These are phyloP conservation scores for Chytriomyces sp. DNA, from an alignment of 192 early-diverging fungal genomes.

Conservation along the genomic window DNA sequence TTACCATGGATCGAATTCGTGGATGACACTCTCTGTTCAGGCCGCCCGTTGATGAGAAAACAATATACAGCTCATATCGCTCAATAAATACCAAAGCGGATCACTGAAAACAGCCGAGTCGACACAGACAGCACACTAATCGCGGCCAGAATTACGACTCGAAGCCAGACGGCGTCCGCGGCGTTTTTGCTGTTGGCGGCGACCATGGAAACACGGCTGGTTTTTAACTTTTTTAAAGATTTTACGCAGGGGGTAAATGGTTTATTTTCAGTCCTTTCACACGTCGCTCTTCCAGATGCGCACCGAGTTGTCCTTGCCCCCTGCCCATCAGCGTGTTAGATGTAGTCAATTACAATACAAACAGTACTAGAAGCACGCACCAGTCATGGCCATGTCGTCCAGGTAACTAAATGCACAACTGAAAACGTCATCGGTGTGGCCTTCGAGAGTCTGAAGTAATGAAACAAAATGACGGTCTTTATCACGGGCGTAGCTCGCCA, in stretches of 20 bases:
- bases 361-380: constrained; percentile 20
- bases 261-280: neutral
- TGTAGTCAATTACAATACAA: neutral
- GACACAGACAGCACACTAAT: constrained; percentile 87
- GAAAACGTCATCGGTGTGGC: constrained; percentile 59
- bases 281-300: constrained; percentile 27
- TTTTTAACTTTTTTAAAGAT: neutral
- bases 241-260: neutral
- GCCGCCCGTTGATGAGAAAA: neutral
- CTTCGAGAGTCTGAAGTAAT: constrained; percentile 35
- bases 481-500: neutral
- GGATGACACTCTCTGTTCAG: constrained; percentile 88
- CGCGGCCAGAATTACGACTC: constrained; percentile 85
- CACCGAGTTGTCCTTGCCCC: constrained; percentile 42
- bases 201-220: neutral
- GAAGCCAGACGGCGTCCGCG: constrained; percentile 59
- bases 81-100: constrained; percentile 73
- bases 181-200: constrained; percentile 9
- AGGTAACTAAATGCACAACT: constrained; percentile 56
- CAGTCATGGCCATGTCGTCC: constrained; percentile 51
- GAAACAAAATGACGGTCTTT: neutral
- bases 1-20: constrained; percentile 98
- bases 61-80: neutral
- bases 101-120: constrained; percentile 94
- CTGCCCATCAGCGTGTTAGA: neutral